A percentile compares a stretch with the other conserved stretches of the same genome.
These are phyloP conservation scores for Penicillium chermesinum DNA, from an alignment of 495 filamentous ascomycete species.

Conservation along the genomic window DNA sequence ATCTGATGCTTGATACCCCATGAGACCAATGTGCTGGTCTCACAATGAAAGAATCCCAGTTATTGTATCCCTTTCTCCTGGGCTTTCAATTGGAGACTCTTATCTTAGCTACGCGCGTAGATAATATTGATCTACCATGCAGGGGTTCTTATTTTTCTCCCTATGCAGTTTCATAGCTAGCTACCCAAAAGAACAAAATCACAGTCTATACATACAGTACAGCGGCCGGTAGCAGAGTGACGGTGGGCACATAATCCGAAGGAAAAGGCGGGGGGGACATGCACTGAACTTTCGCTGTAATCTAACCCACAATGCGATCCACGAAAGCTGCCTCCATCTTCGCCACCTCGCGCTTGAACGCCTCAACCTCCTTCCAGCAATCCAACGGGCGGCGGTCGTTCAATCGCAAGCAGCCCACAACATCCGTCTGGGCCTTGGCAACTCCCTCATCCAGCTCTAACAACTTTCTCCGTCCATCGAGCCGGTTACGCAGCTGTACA, in stretches of 20 bases:
- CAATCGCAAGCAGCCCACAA: slow-evolving; percentile 75
- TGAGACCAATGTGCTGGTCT: not conserved
- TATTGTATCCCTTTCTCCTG: too few species aligned
- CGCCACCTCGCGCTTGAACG: slow-evolving; percentile 82
- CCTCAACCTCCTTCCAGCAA: slow-evolving; percentile 92
- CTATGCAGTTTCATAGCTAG: slow-evolving; percentile 14
- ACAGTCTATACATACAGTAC: slow-evolving; percentile 32
- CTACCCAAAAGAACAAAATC: slow-evolving; percentile 9
- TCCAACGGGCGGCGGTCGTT: slow-evolving; percentile 88
- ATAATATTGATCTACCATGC: too few species aligned
- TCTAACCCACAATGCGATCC: slow-evolving; percentile 66
- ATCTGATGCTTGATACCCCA: slow-evolving; percentile 14
- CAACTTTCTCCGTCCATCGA: slow-evolving; percentile 71
- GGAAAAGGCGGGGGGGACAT: too few species aligned
- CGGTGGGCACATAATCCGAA: slow-evolving; percentile 5
- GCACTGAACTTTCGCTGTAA: too few species aligned
- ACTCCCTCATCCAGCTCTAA: slow-evolving; percentile 59
- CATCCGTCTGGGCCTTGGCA: slow-evolving; percentile 66
- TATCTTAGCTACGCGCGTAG: too few species aligned
- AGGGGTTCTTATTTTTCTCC: not conserved
- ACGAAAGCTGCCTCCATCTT: slow-evolving; percentile 82
- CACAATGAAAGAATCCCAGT: too few species aligned
- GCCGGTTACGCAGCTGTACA: slow-evolving; percentile 63
- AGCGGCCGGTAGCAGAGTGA: slow-evolving; percentile 12
- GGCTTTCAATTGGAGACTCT: too few species aligned